Base-by-base conservation (phyloP, 2,329 filamentous ascomycete species). In the Exophiala xenobiotica region DNA sequence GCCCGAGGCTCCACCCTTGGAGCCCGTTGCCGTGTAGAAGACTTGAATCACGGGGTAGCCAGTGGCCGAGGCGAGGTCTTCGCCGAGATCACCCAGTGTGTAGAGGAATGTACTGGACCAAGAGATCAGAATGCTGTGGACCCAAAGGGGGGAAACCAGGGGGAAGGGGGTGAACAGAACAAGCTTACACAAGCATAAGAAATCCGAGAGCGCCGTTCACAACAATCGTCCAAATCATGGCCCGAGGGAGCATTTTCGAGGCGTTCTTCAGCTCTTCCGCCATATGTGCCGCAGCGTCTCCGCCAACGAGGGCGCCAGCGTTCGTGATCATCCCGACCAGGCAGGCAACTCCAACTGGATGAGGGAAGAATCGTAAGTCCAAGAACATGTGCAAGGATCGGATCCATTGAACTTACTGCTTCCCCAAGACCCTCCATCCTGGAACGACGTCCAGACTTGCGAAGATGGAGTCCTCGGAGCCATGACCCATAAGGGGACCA, bases 401-500 rank as follows among this genome's bases (percentile, higher is more conserved):
- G 31, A 9, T 35, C 5, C 31, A 35, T 5, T 35, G 12, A 12
- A 72, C 69, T 33, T 61, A 43, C 61, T 53, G 26, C 37, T 55
- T 18, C 51, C 29, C 73, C 73, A 75, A 7, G 65, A 67, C n/a
- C 70, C 70, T 7, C 61, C 63, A 41, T 74, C 69, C 26, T 66
- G 61, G 53, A 74, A 74, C 2, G 63, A 55, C 2, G 67, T 68
- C 48, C 73, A 73, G 4, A 74, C 70, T 23, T 62, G 64, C 14
- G 62, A 56, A 1, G 65, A 62, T 29, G 61, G 64, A 33, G 65
- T 66, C 12, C 66, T 64, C 3, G 71, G 71, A 6, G 69, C 67
- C 6, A 73, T 61, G 9, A 70, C 68, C 68, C 68, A 73, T 9
- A 75, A 57, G 3, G 71, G 67, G 24, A 74, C 72, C 26, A 75